These are phyloP conservation scores for Ophiostoma sp. DNA, from an alignment of 2,329 filamentous ascomycete genomes.

Conservation along the genomic window DNA sequence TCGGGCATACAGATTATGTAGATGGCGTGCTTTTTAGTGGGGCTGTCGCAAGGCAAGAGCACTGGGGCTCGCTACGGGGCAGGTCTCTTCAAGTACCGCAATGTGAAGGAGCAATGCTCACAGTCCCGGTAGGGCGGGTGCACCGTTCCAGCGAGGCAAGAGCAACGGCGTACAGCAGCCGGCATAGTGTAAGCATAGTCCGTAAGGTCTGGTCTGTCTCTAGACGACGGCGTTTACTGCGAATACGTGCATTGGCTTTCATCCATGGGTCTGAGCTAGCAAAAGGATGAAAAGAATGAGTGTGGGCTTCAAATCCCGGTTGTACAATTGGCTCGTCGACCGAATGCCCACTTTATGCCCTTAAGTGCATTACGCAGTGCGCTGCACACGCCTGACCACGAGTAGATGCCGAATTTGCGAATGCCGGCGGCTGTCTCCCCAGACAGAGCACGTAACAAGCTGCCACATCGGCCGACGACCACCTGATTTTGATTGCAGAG, in stretches of 20 bases:
- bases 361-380: background rate
- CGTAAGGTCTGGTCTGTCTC: background rate
- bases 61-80: background rate
- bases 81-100: constrained; percentile 5
- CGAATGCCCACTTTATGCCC: background rate
- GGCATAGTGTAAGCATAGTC: too few species aligned
- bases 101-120: background rate
- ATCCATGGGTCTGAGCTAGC: background rate
- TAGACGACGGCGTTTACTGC: background rate
- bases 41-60: constrained; percentile 18
- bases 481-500: background rate
- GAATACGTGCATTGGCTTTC: background rate
- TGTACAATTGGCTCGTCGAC: constrained; percentile 7
- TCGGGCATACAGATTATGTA: constrained; percentile 24
- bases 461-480: background rate
- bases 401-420: constrained; percentile 21
- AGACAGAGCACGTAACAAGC: background rate
- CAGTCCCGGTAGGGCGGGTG: background rate
- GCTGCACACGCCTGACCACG: constrained; percentile 3
- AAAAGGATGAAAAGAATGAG: background rate
- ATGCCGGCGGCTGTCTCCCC: constrained; percentile 14
- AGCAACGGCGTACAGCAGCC: too few species aligned
- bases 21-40: constrained; percentile 36
- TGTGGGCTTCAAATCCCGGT: constrained; percentile 16
- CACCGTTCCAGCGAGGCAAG: background rate